phyloP scores from a whole-genome alignment of 1,139 yeast species.

The Casaregolazyma lundiana region DNA sequence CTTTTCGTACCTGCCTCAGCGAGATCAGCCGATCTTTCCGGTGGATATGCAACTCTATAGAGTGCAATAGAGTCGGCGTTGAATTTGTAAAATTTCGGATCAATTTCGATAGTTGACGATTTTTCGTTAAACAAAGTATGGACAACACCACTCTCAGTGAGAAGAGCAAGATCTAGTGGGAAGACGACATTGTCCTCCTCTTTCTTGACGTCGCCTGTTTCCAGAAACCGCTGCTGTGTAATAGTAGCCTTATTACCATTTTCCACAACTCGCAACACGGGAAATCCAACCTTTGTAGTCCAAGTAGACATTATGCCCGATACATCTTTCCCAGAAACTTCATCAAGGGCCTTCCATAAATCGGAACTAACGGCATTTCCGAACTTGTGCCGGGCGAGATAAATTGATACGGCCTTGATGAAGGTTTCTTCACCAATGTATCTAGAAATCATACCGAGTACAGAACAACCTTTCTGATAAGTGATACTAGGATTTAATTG shows the following conservation, averaged over 20 bases:
- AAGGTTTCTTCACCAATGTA: slow-evolving; percentile 64
- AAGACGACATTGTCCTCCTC: slow-evolving; percentile 50
- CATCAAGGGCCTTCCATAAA: slow-evolving; percentile 54
- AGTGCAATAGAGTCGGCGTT: slow-evolving; percentile 83
- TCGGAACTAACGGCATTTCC: slow-evolving; percentile 59
- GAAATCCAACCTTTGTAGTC: slow-evolving; percentile 65
- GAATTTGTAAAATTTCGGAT: slow-evolving; percentile 56
- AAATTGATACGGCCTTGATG: slow-evolving; percentile 65
- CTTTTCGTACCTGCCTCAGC: slow-evolving; percentile 67
- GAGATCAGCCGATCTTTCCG: slow-evolving; percentile 68
- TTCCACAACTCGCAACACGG: slow-evolving; percentile 47
- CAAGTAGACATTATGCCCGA: slow-evolving; percentile 52
- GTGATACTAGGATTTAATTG: slow-evolving; percentile 76
- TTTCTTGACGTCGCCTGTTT: slow-evolving; percentile 49
- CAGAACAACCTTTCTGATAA: slow-evolving; percentile 71
- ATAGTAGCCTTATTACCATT: slow-evolving; percentile 34
- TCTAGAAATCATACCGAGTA: slow-evolving; percentile 64
- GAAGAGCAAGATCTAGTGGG: slow-evolving; percentile 80
- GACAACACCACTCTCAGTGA: slow-evolving; percentile 62
- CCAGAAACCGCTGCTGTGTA: slow-evolving; percentile 52
- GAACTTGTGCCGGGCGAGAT: slow-evolving; percentile 52
- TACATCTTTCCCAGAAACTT: slow-evolving; percentile 53
- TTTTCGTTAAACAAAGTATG: slow-evolving; percentile 43
- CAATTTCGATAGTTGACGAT: slow-evolving; percentile 2
- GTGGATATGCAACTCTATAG: slow-evolving; percentile 72